phyloP scores from a whole-genome alignment of 1,139 yeast genomes.

The Candida tropicalis region DNA sequence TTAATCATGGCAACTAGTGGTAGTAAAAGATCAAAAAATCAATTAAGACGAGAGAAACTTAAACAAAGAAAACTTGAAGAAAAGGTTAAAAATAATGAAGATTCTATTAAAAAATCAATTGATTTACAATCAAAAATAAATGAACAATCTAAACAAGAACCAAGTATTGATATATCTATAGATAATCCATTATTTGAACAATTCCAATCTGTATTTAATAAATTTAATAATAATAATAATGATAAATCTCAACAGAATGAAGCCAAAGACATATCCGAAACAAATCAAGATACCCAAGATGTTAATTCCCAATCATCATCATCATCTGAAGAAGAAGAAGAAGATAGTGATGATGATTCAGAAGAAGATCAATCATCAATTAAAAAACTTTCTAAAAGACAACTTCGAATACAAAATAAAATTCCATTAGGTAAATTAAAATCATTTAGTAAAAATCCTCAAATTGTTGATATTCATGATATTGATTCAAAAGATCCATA shows the following conservation, averaged over 20 bases:
- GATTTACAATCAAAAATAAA: neutral
- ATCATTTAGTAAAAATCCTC: constrained; percentile 61
- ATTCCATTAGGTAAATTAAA: constrained; percentile 73
- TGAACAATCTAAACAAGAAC: neutral
- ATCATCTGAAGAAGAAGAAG: neutral
- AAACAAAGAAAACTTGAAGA: constrained; percentile 46
- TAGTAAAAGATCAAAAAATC: constrained; percentile 54
- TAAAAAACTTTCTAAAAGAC: constrained; percentile 30
- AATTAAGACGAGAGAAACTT: constrained; percentile 62
- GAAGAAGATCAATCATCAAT: constrained; percentile 9
- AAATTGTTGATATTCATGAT: constrained; percentile 84
- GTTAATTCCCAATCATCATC: constrained; percentile 1
- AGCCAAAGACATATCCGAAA: neutral
- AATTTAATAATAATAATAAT: constrained; percentile 33
- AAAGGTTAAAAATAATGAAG: neutral
- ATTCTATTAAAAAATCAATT: neutral
- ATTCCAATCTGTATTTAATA: constrained; percentile 44
- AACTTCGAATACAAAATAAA: constrained; percentile 52
- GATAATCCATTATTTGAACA: constrained; percentile 39
- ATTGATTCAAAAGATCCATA: constrained; percentile 82
- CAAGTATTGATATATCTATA: constrained; percentile 4
- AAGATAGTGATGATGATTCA: constrained; percentile 2
- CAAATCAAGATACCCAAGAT: too few relatives aligned
- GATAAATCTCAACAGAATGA: neutral
- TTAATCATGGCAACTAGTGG: constrained; percentile 20